Evolutionary conservation across 2,329 filamentous ascomycete species (phyloP).

Genomic region (Paecilomyces variotii): DNA sequence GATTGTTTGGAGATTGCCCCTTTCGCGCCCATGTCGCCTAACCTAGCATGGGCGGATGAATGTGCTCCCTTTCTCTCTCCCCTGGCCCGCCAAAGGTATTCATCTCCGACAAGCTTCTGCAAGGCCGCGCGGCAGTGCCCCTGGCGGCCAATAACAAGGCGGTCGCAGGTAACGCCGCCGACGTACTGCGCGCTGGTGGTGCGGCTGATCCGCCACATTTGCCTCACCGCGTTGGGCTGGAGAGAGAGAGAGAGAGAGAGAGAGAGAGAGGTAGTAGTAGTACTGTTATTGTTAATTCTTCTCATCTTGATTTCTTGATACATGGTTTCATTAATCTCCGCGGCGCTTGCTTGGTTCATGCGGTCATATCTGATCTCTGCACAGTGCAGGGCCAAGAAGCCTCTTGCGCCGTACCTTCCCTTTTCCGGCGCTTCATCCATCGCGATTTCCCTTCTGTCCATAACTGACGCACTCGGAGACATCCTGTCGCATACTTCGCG

Average conservation of each 20-base stretch:
- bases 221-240: background rate
- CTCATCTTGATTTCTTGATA: background rate
- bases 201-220: background rate
- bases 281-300: too few relatives aligned
- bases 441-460: slow-evolving; percentile 4
- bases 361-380: background rate
- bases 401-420: background rate
- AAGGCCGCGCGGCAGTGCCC: background rate
- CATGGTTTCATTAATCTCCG: background rate
- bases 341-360: background rate
- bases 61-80: background rate
- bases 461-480: background rate
- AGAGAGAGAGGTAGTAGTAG: too few relatives aligned
- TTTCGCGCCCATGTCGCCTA: background rate
- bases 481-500: background rate
- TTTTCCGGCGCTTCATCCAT: background rate
- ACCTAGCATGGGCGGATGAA: background rate
- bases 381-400: background rate
- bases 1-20: background rate
- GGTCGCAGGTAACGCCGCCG: background rate
- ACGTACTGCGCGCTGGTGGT: background rate
- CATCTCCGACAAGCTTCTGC: background rate
- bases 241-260: too few relatives aligned
- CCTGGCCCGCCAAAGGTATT: background rate
- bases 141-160: background rate